A percentile compares a stretch with the other conserved stretches of the same genome.
Conservation (phyloP, 345 rosid genomes). For the Limnanthes douglasii region DNA sequence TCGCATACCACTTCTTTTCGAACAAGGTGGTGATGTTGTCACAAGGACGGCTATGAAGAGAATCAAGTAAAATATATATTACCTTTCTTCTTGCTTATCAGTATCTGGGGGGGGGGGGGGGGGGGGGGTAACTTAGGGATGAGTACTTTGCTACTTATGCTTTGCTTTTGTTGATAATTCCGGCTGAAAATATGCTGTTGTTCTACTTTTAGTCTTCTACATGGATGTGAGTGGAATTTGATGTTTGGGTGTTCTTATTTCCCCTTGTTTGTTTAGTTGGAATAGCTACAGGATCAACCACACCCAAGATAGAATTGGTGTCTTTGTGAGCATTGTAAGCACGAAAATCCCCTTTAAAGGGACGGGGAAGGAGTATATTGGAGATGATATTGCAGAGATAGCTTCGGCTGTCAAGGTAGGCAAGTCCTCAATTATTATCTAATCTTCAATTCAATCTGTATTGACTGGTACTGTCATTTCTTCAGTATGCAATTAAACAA, state of each 20-base stretch:
- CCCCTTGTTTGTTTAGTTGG: constrained; percentile 33
- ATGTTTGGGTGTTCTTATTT: constrained; percentile 1
- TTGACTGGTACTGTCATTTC: constrained; percentile 11
- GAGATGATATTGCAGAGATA: constrained; percentile 88
- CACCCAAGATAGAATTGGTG: constrained; percentile 78
- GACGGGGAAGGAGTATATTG: constrained; percentile 91
- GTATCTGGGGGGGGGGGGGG: background rate
- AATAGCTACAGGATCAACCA: constrained; percentile 88
- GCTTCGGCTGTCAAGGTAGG: constrained; percentile 86
- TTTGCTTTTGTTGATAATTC: constrained; percentile 4
- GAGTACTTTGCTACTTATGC: too few species aligned
- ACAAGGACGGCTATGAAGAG: constrained; percentile 85
- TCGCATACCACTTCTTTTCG: constrained; percentile 91
- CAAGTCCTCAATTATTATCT: background rate
- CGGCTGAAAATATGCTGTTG: background rate
- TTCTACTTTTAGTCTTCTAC: background rate
- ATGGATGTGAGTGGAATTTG: background rate
- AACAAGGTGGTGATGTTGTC: constrained; percentile 98
- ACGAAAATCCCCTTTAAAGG: constrained; percentile 97
- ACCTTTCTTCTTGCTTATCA: background rate
- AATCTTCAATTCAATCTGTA: background rate
- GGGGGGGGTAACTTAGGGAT: background rate
- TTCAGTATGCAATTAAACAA: constrained; percentile 80
- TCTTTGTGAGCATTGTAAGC: constrained; percentile 88
- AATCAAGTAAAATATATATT: constrained; percentile 48